Evolutionary conservation across 208 protist species (phyloP).

Genomic region (Acanthamoeba lenticulata): DNA sequence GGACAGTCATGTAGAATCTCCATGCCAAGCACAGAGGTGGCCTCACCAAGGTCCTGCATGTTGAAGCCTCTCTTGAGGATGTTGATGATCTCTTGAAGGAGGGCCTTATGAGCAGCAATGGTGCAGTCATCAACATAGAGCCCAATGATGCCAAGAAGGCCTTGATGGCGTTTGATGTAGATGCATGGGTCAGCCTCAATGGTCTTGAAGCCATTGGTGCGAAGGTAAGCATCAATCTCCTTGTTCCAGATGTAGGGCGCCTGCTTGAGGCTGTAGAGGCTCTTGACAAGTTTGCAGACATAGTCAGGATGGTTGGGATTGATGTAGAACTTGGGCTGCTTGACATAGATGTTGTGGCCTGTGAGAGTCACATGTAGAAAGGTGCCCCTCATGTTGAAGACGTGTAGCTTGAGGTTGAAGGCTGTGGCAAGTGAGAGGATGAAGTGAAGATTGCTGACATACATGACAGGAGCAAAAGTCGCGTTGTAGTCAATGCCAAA

Average conservation of each 20-base stretch:
- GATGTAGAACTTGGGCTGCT: too few relatives aligned
- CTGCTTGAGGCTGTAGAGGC: constrained; percentile 25
- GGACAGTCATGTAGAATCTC: background rate
- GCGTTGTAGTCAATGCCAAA: background rate
- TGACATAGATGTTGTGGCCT: too few relatives aligned
- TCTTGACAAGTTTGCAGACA: background rate
- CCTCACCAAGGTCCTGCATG: background rate
- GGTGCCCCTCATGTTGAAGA: too few relatives aligned
- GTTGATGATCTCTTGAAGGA: background rate
- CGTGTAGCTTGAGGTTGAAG: too few relatives aligned
- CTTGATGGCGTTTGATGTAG: background rate
- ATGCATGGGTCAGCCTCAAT: background rate
- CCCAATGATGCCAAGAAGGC: background rate
- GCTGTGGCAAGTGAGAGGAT: too few relatives aligned
- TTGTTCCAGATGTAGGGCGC: constrained; percentile 25
- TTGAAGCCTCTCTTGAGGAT: background rate
- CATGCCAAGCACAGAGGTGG: background rate
- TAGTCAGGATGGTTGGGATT: too few relatives aligned
- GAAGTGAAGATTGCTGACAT: too few relatives aligned
- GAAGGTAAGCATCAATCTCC: background rate
- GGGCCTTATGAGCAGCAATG: background rate
- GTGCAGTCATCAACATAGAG: constrained; percentile 37
- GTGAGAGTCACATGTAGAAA: too few relatives aligned
- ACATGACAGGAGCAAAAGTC: background rate
- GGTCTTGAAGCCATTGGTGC: background rate